Percentiles rank a stretch among this genome's conserved stretches.
phyloP scores from a whole-genome alignment of 2,329 filamentous ascomycete genomes.

The Xylaria polymorpha region DNA sequence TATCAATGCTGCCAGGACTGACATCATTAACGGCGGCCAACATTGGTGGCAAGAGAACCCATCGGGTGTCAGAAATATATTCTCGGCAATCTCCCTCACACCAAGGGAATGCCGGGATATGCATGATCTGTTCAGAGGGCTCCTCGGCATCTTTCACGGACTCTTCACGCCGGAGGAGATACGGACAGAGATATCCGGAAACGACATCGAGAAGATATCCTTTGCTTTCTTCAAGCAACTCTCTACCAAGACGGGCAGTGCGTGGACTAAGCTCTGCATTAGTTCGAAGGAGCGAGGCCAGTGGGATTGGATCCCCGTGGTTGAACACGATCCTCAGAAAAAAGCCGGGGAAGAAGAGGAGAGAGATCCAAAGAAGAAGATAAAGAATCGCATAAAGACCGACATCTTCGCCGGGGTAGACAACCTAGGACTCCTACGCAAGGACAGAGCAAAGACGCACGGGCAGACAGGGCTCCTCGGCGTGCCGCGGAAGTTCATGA shows the following conservation, averaged over 20 bases:
- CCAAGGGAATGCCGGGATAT: slow-evolving; percentile 40
- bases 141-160: slow-evolving; percentile 47
- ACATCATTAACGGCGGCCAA: slow-evolving; percentile 49
- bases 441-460: slow-evolving; percentile 24
- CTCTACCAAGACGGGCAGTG: slow-evolving; percentile 43
- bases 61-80: slow-evolving; percentile 50
- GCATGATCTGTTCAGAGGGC: slow-evolving; percentile 43
- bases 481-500: slow-evolving; percentile 44
- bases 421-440: slow-evolving; percentile 41
- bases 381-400: slow-evolving; percentile 40
- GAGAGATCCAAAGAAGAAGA: neutral
- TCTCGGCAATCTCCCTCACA: slow-evolving; percentile 49
- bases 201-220: slow-evolving; percentile 42
- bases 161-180: slow-evolving; percentile 44
- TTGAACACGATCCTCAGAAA: slow-evolving; percentile 30
- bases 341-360: neutral
- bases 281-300: slow-evolving; percentile 44
- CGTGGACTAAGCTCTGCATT: slow-evolving; percentile 48
- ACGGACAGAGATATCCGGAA: slow-evolving; percentile 4
- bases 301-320: slow-evolving; percentile 47
- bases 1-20: slow-evolving; percentile 42
- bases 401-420: slow-evolving; percentile 47
- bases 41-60: slow-evolving; percentile 50
- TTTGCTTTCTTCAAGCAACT: slow-evolving; percentile 48
- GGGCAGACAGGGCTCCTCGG: slow-evolving; percentile 42